Percentiles rank a stretch among this genome's conserved stretches.
Evolutionary conservation across 371 early-diverging fungal species (phyloP).

Genomic region (Nosema granulosis): DNA sequence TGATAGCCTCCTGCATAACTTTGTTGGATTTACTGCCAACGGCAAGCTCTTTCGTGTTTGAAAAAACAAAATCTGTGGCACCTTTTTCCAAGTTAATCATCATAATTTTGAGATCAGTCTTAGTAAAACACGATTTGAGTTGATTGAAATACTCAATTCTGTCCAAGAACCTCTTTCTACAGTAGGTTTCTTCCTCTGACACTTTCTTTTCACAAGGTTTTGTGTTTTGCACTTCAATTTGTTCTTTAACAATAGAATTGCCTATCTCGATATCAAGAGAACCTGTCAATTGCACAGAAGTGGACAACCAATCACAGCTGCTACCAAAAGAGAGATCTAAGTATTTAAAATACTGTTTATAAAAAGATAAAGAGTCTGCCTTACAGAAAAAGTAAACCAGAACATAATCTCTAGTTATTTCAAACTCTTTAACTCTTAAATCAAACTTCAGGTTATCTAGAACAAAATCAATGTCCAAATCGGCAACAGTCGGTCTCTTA

Average conservation of each 20-base stretch:
- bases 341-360: conserved; percentile 44
- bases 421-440: conserved; percentile 42
- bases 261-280: no score
- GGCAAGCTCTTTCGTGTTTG: conserved; percentile 57
- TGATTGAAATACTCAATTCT: conserved; percentile 48
- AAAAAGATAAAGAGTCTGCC: conserved; percentile 53
- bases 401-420: background rate
- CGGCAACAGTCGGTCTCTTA: no score
- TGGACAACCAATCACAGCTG: conserved; percentile 8
- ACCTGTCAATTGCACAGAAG: background rate
- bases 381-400: conserved; percentile 42
- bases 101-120: conserved; percentile 44
- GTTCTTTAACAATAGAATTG: no score
- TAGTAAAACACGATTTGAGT: conserved; percentile 45
- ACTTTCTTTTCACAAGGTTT: background rate
- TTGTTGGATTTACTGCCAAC: conserved; percentile 64
- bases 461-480: conserved; percentile 31
- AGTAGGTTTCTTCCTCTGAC: background rate
- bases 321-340: conserved; percentile 41
- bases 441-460: conserved; percentile 35
- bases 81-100: conserved; percentile 13
- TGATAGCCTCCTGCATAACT: conserved; percentile 61
- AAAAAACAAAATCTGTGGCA: conserved; percentile 28
- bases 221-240: no score
- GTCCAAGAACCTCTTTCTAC: conserved; percentile 24